Evolutionary conservation across 164 flowering plant genomes (phyloP).

Genomic region (Liriodendron chinense): DNA sequence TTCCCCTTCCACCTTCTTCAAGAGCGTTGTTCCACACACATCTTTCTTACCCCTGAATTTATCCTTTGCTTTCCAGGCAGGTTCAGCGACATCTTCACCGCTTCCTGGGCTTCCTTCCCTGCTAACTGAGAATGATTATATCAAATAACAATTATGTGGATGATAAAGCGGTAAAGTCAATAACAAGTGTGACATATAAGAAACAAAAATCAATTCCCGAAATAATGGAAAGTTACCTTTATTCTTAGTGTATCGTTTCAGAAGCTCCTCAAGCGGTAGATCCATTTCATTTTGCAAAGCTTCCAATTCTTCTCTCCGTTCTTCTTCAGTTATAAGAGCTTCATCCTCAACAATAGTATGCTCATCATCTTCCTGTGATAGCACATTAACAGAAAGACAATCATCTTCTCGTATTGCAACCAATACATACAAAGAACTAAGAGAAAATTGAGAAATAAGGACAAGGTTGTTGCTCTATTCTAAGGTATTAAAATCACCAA

Average conservation of each 20-base stretch:
- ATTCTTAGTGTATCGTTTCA: constrained; percentile 52
- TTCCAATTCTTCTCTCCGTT: constrained; percentile 79
- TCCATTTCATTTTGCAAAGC: constrained; percentile 77
- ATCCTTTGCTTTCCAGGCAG: constrained; percentile 13
- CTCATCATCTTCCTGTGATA: constrained; percentile 93
- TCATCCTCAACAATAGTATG: constrained; percentile 92
- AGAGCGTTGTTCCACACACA: background rate
- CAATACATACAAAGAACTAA: background rate
- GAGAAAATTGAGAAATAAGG: background rate
- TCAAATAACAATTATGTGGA: constrained; percentile 15
- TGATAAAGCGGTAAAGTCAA: background rate
- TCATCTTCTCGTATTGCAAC: background rate
- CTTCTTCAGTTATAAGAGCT: constrained; percentile 78
- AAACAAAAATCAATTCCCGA: background rate
- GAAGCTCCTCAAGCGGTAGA: constrained; percentile 86
- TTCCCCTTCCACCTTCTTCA: background rate
- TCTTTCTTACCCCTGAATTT: constrained; percentile 23
- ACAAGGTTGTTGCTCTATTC: background rate
- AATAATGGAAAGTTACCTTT: constrained; percentile 34
- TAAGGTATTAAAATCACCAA: background rate
- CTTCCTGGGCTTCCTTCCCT: constrained; percentile 41
- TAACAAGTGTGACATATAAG: background rate
- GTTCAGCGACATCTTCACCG: constrained; percentile 26
- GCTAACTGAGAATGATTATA: constrained; percentile 36
- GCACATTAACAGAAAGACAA: constrained; percentile 14